phyloP scores from a whole-genome alignment of 495 filamentous ascomycete genomes.

The Annulohypoxylon nitens region DNA sequence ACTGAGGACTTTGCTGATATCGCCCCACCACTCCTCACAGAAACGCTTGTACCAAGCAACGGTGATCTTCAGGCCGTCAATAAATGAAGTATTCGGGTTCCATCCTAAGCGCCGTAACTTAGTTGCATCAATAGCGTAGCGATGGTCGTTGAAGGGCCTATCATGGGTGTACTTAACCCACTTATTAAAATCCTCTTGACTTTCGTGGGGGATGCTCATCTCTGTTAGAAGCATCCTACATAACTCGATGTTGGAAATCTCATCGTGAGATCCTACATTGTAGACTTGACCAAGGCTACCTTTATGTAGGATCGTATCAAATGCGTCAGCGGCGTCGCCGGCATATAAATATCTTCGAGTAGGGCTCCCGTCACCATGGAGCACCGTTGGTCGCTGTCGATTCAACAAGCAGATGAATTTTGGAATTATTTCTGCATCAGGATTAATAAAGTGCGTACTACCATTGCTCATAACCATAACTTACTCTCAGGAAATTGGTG shows the following conservation, averaged over 20 bases:
- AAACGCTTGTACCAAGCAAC: constrained; percentile 77
- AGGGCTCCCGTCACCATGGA: constrained; percentile 78
- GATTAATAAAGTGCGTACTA: constrained; percentile 13
- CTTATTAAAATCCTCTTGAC: constrained; percentile 59
- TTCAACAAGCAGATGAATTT: constrained; percentile 77
- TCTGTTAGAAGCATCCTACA: constrained; percentile 69
- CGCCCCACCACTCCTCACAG: constrained; percentile 77
- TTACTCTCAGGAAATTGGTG: constrained; percentile 84
- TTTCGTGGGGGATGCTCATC: constrained; percentile 60
- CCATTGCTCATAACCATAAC: constrained; percentile 34
- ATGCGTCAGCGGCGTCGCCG: constrained; percentile 79
- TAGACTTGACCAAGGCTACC: constrained; percentile 76
- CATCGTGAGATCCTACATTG: constrained; percentile 77
- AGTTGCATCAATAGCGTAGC: constrained; percentile 75
- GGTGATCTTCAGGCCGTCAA: constrained; percentile 71
- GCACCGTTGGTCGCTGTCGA: constrained; percentile 67
- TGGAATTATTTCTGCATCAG: constrained; percentile 75
- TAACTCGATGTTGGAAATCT: constrained; percentile 73
- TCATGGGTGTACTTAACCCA: constrained; percentile 76
- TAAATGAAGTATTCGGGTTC: constrained; percentile 72
- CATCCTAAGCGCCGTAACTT: constrained; percentile 76
- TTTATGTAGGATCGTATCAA: constrained; percentile 81
- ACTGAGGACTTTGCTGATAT: constrained; percentile 73
- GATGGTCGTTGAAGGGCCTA: constrained; percentile 78
- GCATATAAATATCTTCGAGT: constrained; percentile 78